Percentiles rank a stretch among this genome's conserved stretches.
These are phyloP conservation scores for Kwoniella bestiolae DNA, from an alignment of 768 basidiomycete species.

Conservation along the genomic window DNA sequence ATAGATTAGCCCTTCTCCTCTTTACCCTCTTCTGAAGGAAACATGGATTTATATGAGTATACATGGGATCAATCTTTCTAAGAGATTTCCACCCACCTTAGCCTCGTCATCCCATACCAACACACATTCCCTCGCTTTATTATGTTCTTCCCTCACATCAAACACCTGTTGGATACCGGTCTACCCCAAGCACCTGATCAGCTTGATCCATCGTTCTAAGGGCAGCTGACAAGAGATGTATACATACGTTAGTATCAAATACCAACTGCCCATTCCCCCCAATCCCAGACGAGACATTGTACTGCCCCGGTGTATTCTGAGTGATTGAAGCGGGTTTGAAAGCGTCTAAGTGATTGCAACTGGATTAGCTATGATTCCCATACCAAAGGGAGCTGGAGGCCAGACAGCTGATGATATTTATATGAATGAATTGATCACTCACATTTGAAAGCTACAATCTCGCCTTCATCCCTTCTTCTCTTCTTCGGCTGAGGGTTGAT, in stretches of 20 bases:
- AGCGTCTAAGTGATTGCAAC: conserved; percentile 23
- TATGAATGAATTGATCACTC: no score
- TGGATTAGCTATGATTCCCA: no score
- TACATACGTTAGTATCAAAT: conserved; percentile 6
- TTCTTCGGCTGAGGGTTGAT: conserved; percentile 15
- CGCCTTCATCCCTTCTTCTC: conserved; percentile 16
- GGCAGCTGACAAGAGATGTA: background rate
- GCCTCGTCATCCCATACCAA: conserved; percentile 36
- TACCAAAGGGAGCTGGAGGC: no score
- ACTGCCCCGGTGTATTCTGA: conserved; percentile 27
- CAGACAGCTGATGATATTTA: no score
- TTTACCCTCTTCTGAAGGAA: no score
- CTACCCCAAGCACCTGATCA: no score
- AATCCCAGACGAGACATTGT: conserved; percentile 10
- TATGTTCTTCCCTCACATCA: conserved; percentile 41
- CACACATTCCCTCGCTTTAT: conserved; percentile 45
- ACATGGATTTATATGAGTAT: no score
- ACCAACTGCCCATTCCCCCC: conserved; percentile 14
- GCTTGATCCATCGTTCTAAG: background rate
- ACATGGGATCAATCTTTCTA: no score
- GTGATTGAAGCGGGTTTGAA: conserved; percentile 50
- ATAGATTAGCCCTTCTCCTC: no score
- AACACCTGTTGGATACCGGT: conserved; percentile 43
- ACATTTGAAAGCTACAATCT: conserved; percentile 39
- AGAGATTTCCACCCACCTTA: conserved; percentile 28